Evolutionary conservation across 2,329 filamentous ascomycete species (phyloP), one percentile per base, ranked within the genome.

Genomic region (Acephala macrosclerotiorum): DNA sequence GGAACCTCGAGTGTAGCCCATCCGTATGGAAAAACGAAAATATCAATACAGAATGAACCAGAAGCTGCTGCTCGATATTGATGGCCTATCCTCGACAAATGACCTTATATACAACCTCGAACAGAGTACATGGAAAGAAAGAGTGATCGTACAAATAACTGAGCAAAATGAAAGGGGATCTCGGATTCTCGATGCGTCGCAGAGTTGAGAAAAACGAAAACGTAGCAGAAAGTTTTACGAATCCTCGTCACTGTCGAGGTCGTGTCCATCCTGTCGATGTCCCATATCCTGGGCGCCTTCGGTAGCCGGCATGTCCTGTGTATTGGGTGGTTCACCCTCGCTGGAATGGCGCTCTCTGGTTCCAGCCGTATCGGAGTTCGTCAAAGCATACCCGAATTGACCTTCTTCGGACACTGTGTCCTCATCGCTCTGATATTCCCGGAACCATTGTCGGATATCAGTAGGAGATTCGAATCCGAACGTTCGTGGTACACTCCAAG

Each of bases 171-270:
- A 22, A 49, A 49, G 14, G 6, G 45, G 18, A 5, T 11, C 20
- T 11, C 3, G n/a, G 3, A 9, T 18, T 12, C n/a, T 22, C 25
- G 12, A 49, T 18, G n/a, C 40, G 18, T n/a, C 18, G 40, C 40
- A n/a, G 16, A 16, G 16, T 42, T 16, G 40, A 42, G 40, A 42
- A 2, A 42, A 18, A 16, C 4, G 40, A 42, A 42, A 42, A n/a
- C 14, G 14, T 11, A 49, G 45, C 11, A 25, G 20, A 33, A 53
- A 53, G n/a, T 26, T 22, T 22, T 53, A 53, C 22, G 18, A 11
- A 25, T 14, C 49, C 49, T 29, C 49, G 25, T 53, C 49, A 53
- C 49, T 53, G 49, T 53, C 25, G 49, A 29, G 25, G 14, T 12
- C 45, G 6, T 49, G 12, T 53, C 29, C 25, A 25, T 29, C 29